These are phyloP conservation scores for Aegilops sharonensis DNA, from an alignment of 176 grass and related monocot species.

Conservation along the genomic window DNA sequence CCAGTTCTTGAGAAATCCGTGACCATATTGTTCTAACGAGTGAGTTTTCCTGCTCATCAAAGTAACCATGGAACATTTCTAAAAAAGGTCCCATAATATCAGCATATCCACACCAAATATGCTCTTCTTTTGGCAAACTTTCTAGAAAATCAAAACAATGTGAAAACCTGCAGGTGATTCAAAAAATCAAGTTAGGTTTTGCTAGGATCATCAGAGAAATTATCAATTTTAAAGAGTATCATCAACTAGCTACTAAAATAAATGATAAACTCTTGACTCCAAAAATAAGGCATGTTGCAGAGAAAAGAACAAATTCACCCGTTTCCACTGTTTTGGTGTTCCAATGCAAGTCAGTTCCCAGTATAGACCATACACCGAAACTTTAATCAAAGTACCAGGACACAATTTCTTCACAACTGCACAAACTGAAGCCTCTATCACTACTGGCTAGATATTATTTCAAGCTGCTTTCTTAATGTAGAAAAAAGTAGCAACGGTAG, in stretches of 20 bases:
- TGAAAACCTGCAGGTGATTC: constrained; percentile 67
- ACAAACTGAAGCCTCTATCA: neutral
- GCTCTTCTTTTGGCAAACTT: constrained; percentile 46
- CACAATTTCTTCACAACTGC: neutral
- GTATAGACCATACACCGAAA: constrained; percentile 3
- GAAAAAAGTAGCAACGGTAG: neutral
- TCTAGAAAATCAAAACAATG: constrained; percentile 82
- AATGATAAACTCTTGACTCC: neutral
- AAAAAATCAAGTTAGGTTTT: constrained; percentile 29
- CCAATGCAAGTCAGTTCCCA: neutral
- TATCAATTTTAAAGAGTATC: neutral
- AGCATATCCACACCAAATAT: constrained; percentile 87
- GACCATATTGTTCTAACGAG: constrained; percentile 62
- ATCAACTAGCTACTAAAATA: neutral
- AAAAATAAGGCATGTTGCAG: neutral
- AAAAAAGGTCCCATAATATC: constrained; percentile 81
- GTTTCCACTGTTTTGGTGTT: constrained; percentile 8
- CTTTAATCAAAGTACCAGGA: neutral
- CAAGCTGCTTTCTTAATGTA: neutral
- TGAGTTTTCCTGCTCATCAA: constrained; percentile 48
- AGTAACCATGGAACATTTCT: constrained; percentile 81
- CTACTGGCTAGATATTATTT: neutral
- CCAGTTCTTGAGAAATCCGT: constrained; percentile 68
- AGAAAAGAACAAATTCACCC: neutral
- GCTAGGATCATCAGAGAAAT: neutral